phyloP scores from a whole-genome alignment of 2,329 filamentous ascomycete genomes.

The Orbilia quercus region DNA sequence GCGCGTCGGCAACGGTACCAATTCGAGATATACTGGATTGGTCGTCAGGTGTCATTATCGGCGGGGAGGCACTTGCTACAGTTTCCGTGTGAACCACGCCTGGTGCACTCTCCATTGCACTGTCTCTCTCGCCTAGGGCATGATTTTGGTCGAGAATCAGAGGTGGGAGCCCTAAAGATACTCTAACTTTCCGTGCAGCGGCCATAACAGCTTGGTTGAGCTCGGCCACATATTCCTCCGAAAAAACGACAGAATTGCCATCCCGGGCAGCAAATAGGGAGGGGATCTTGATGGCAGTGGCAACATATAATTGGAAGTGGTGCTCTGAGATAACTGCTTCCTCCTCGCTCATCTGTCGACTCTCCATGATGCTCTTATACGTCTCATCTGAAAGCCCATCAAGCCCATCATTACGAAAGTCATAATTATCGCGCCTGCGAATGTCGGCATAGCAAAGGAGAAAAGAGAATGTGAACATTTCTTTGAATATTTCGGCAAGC shows the following conservation, averaged over 20 bases:
- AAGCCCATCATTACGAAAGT: slow-evolving; percentile 38
- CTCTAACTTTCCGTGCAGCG: slow-evolving; percentile 32
- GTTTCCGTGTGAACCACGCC: slow-evolving; percentile 31
- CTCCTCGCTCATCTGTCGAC: slow-evolving; percentile 38
- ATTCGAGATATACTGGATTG: background rate
- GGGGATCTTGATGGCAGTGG: slow-evolving; percentile 45
- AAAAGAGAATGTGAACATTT: slow-evolving; percentile 48
- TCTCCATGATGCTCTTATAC: slow-evolving; percentile 43
- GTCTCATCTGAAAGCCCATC: slow-evolving; percentile 46
- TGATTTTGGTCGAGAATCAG: background rate
- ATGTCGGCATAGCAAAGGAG: slow-evolving; percentile 48
- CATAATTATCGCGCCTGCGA: slow-evolving; percentile 41
- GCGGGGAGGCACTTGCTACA: slow-evolving; percentile 18
- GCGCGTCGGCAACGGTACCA: background rate
- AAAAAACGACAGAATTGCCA: slow-evolving; percentile 26
- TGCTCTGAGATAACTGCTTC: slow-evolving; percentile 50
- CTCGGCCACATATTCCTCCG: slow-evolving; percentile 39
- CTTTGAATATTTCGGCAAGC: slow-evolving; percentile 51
- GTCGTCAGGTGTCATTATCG: slow-evolving; percentile 23
- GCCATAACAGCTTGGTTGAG: slow-evolving; percentile 28
- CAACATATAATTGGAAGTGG: slow-evolving; percentile 50
- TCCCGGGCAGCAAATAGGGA: slow-evolving; percentile 35
- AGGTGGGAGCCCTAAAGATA: slow-evolving; percentile 33
- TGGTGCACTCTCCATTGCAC: slow-evolving; percentile 10
- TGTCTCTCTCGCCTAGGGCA: slow-evolving; percentile 12